These are phyloP conservation scores for Malassezia cuniculi DNA, from an alignment of 1,284 basidiomycete species.

Conservation along the genomic window DNA sequence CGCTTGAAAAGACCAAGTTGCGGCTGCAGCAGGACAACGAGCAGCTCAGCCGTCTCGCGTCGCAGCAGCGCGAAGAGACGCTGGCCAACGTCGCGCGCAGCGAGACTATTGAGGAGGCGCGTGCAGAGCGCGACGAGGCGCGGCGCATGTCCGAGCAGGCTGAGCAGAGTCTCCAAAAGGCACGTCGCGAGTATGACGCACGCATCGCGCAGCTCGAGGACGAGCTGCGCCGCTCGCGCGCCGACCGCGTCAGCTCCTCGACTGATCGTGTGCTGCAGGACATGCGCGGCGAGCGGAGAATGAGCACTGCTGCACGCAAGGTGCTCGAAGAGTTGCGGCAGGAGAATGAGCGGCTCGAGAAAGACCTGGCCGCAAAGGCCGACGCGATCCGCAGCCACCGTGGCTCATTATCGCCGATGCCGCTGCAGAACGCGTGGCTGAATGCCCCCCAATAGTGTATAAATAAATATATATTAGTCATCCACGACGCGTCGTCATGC, in stretches of 20 bases:
- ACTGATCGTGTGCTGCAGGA: constrained; percentile 46
- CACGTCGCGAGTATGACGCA: constrained; percentile 57
- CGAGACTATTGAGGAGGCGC: constrained; percentile 19
- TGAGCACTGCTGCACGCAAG: constrained; percentile 52
- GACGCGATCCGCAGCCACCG: constrained; percentile 27
- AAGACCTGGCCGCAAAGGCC: constrained; percentile 36
- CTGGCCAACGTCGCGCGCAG: constrained; percentile 7
- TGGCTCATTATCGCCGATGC: constrained; percentile 2
- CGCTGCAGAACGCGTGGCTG: no score
- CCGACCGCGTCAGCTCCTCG: constrained; percentile 42
- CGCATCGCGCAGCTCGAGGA: constrained; percentile 57
- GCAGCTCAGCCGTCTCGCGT: constrained; percentile 61
- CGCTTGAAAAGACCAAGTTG: constrained; percentile 66
- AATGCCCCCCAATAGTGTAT: no score
- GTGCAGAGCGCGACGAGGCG: constrained; percentile 40
- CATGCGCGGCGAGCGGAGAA: constrained; percentile 46
- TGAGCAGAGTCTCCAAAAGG: constrained; percentile 57
- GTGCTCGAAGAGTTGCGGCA: constrained; percentile 58
- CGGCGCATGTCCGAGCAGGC: constrained; percentile 56
- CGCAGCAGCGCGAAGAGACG: constrained; percentile 8
- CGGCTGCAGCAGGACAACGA: constrained; percentile 70
- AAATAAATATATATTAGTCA: no score
- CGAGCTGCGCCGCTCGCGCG: constrained; percentile 49
- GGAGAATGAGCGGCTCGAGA: constrained; percentile 39
- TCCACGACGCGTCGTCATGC: no score